phyloP scores from a whole-genome alignment of 2,329 filamentous ascomycete genomes.

The Chaetothyriales sp. region DNA sequence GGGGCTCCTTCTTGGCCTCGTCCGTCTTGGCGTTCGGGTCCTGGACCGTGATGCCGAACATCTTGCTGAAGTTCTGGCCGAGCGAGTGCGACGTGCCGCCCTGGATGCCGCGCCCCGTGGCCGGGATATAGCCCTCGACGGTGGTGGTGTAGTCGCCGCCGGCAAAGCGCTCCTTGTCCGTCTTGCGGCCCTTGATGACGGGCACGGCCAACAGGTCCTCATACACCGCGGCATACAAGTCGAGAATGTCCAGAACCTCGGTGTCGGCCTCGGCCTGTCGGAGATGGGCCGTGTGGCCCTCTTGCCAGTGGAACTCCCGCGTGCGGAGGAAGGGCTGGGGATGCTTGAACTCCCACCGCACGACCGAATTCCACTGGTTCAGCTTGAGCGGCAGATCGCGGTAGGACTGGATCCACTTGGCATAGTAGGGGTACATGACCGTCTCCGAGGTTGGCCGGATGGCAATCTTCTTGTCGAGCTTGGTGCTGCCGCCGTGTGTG shows the following conservation, averaged over 20 bases:
- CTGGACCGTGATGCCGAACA: conserved; percentile 97
- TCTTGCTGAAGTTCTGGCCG: conserved; percentile 97
- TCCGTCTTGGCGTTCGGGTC: conserved; percentile 61
- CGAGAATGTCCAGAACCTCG: conserved; percentile 86
- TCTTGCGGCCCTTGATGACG: conserved; percentile 87
- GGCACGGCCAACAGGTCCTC: conserved; percentile 88
- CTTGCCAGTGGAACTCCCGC: conserved; percentile 95
- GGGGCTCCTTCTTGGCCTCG: conserved; percentile 51
- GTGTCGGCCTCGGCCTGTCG: conserved; percentile 66
- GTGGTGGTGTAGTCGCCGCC: conserved; percentile 95
- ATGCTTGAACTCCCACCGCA: conserved; percentile 96
- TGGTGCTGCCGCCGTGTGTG: conserved; percentile 65
- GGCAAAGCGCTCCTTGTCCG: conserved; percentile 95
- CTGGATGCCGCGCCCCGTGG: conserved; percentile 92
- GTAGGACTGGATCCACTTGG: conserved; percentile 94
- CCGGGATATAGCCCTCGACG: conserved; percentile 90
- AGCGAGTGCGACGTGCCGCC: conserved; percentile 88
- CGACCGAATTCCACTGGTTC: conserved; percentile 95
- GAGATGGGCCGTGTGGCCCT: conserved; percentile 85
- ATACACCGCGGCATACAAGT: conserved; percentile 84
- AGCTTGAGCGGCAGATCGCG: conserved; percentile 84
- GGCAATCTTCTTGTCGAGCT: conserved; percentile 68
- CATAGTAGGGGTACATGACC: conserved; percentile 92
- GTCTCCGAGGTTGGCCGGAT: conserved; percentile 58
- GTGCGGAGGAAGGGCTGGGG: conserved; percentile 73